Conservation (phyloP, 176 grass and related monocot genomes). For the Thalia dealbata region DNA sequence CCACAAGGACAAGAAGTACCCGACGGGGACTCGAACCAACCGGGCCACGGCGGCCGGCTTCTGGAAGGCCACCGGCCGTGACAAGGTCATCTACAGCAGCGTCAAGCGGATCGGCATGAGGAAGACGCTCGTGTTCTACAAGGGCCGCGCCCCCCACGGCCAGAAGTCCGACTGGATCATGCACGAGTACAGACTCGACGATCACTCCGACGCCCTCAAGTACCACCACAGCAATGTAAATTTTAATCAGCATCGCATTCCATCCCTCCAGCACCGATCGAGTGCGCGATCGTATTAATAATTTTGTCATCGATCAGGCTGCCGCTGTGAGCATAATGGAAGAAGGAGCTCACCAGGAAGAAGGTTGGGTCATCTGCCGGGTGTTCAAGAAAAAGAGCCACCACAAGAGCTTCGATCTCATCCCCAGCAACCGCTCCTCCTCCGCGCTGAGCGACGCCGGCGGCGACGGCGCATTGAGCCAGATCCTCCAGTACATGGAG, state of each 20-base stretch:
- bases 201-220: slow-evolving; percentile 3
- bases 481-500: slow-evolving; percentile 68
- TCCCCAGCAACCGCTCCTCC: slow-evolving; percentile 27
- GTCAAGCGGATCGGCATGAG: slow-evolving; percentile 86
- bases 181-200: slow-evolving; percentile 84
- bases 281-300: background rate
- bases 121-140: slow-evolving; percentile 98
- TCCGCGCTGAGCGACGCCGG: slow-evolving; percentile 34
- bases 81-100: slow-evolving; percentile 78
- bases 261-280: slow-evolving; percentile 22
- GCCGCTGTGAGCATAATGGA: slow-evolving; percentile 10
- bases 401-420: slow-evolving; percentile 33
- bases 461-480: slow-evolving; percentile 32
- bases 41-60: slow-evolving; percentile 20
- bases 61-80: slow-evolving; percentile 97
- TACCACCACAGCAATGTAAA: background rate
- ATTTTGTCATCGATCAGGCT: background rate
- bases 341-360: slow-evolving; percentile 57
- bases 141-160: slow-evolving; percentile 78
- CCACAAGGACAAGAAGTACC: slow-evolving; percentile 83
- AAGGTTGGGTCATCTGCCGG: slow-evolving; percentile 90
- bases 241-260: no score
- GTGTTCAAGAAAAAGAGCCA: slow-evolving; percentile 98
- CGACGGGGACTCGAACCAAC: slow-evolving; percentile 3
- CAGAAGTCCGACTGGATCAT: slow-evolving; percentile 94